Percentiles rank a stretch among this genome's conserved stretches.
These are phyloP conservation scores for Leccinum angustisporum DNA, from an alignment of 1,284 basidiomycete species.

Conservation along the genomic window DNA sequence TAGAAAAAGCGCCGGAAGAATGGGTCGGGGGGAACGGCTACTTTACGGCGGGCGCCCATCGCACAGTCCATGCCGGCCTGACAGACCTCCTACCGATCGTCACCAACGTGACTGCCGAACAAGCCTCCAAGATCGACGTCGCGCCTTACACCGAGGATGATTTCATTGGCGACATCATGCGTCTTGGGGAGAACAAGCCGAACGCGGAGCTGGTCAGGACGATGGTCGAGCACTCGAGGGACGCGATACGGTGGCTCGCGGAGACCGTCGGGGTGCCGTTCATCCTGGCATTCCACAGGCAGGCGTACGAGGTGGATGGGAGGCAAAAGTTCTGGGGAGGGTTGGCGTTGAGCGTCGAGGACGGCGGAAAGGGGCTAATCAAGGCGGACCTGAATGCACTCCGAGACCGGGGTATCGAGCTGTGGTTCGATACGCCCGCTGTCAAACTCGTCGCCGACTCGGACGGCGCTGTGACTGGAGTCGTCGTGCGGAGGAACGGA, in stretches of 20 bases:
- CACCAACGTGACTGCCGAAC: slow-evolving; percentile 44
- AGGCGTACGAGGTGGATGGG: slow-evolving; percentile 64
- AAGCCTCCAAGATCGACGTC: slow-evolving; percentile 52
- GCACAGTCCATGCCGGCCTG: slow-evolving; percentile 59
- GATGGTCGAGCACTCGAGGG: slow-evolving; percentile 56
- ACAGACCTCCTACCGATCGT: slow-evolving; percentile 57
- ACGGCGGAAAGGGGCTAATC: slow-evolving; percentile 70
- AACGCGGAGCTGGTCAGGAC: slow-evolving; percentile 49
- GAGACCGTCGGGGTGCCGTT: slow-evolving; percentile 52
- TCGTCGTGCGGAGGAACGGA: slow-evolving; percentile 43
- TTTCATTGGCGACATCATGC: slow-evolving; percentile 59
- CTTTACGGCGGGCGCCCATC: slow-evolving; percentile 67
- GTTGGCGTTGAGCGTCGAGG: slow-evolving; percentile 55
- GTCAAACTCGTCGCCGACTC: slow-evolving; percentile 40
- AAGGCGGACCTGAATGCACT: slow-evolving; percentile 53
- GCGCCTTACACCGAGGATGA: slow-evolving; percentile 54
- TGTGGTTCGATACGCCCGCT: slow-evolving; percentile 56
- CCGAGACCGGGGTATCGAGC: slow-evolving; percentile 47
- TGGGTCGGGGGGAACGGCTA: slow-evolving; percentile 72
- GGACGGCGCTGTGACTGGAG: slow-evolving; percentile 43
- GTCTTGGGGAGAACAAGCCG: slow-evolving; percentile 51
- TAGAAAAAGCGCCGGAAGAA: slow-evolving; percentile 62
- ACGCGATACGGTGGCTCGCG: slow-evolving; percentile 56
- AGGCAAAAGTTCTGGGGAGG: slow-evolving; percentile 71
- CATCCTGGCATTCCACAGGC: slow-evolving; percentile 59